Evolutionary conservation across 2,329 filamentous ascomycete genomes (phyloP).

Genomic region (Ophiostoma triangulosporum): DNA sequence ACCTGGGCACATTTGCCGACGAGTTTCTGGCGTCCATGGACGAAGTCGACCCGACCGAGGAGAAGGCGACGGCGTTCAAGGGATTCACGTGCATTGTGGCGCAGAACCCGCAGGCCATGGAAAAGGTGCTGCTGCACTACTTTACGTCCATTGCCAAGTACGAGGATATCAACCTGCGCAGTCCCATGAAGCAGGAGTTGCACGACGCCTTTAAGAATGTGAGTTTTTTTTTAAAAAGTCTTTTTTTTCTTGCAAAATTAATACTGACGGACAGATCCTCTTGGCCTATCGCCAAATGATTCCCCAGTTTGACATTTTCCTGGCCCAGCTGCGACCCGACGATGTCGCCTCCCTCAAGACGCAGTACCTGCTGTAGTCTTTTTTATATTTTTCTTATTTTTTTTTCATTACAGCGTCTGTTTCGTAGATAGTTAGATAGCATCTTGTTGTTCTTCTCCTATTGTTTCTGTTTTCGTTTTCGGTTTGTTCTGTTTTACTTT

Average conservation of each 20-base stretch:
- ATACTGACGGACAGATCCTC: constrained; percentile 28
- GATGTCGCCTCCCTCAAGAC: constrained; percentile 36
- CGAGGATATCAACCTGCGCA: constrained; percentile 47
- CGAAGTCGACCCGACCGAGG: constrained; percentile 75
- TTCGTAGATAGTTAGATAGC: constrained; percentile 17
- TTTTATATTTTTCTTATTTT: not conserved
- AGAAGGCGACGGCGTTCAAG: constrained; percentile 87
- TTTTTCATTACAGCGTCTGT: not conserved
- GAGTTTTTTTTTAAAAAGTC: constrained; percentile 19
- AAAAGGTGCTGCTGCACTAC: constrained; percentile 68
- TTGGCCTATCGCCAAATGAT: constrained; percentile 45
- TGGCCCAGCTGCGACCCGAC: constrained; percentile 34
- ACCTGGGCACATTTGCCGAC: constrained; percentile 65
- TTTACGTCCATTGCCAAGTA: constrained; percentile 76
- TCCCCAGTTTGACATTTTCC: constrained; percentile 42
- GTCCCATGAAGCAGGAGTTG: constrained; percentile 49
- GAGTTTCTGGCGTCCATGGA: constrained; percentile 72
- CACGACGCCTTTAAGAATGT: constrained; percentile 67
- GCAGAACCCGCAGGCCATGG: constrained; percentile 83
- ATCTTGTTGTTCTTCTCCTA: constrained; percentile 1
- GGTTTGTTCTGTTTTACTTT: not conserved
- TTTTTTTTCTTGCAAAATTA: not conserved
- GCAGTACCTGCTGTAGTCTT: constrained; percentile 25
- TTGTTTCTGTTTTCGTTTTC: not conserved
- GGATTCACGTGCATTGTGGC: constrained; percentile 79